Evolutionary conservation across 495 filamentous ascomycete genomes (phyloP).

Genomic region (Halenospora varia): DNA sequence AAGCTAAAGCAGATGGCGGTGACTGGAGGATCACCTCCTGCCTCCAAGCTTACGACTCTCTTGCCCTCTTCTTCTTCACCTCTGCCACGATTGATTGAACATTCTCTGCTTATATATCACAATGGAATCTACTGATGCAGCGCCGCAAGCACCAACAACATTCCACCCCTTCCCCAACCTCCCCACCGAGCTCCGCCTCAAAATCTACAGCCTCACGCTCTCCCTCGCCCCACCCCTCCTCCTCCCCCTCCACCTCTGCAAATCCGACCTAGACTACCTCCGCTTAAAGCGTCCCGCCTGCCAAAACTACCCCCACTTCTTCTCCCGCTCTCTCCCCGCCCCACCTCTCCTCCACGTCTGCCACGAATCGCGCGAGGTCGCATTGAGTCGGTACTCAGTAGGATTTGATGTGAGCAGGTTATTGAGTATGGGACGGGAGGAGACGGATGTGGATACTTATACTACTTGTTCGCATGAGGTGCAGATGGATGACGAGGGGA

Average conservation of each 20-base stretch:
- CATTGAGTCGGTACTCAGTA: neutral
- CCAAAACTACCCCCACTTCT: constrained; percentile 7
- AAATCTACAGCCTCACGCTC: neutral
- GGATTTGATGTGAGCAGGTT: neutral
- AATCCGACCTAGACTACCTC: constrained; percentile 10
- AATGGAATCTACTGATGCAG: neutral
- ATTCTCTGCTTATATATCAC: too few species aligned
- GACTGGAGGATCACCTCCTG: too few species aligned
- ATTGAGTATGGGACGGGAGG: neutral
- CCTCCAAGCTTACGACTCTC: too few species aligned
- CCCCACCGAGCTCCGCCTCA: constrained; percentile 6
- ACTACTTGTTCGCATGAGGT: constrained; percentile 3
- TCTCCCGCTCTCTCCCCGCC: neutral
- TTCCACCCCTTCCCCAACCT: constrained; percentile 5
- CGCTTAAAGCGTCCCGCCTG: neutral
- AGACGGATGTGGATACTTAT: constrained; percentile 2
- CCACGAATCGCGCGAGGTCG: neutral
- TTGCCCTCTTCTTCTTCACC: too few species aligned
- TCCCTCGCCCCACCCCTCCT: neutral
- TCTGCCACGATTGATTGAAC: too few species aligned
- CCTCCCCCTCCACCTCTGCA: constrained; percentile 1
- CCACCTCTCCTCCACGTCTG: neutral
- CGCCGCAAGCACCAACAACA: too few species aligned
- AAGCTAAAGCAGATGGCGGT: too few species aligned
- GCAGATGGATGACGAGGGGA: neutral